Evolutionary conservation across 2,329 filamentous ascomycete genomes (phyloP).

Genomic region (Penicillium sp.): DNA sequence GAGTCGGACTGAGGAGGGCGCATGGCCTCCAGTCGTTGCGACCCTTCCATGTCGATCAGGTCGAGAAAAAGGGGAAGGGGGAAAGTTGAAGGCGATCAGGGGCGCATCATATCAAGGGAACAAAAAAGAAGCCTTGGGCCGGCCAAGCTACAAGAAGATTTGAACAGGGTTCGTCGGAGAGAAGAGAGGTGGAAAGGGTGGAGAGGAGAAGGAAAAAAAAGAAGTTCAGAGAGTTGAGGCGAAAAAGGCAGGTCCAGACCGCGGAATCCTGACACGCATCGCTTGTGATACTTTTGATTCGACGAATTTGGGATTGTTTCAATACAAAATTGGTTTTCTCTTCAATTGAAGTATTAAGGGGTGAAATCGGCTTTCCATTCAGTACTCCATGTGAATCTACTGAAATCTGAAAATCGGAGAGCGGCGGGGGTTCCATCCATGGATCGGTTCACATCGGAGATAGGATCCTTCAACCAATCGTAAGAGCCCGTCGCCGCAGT

Average conservation of each 20-base stretch:
- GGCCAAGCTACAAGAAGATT: constrained; percentile 20
- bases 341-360: neutral
- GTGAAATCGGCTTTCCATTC: too few relatives aligned
- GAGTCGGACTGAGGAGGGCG: constrained; percentile 12
- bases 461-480: constrained; percentile 4
- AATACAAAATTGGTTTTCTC: neutral
- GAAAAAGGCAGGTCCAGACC: constrained; percentile 16
- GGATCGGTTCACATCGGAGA: constrained; percentile 8
- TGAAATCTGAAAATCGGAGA: neutral
- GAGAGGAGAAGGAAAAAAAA: constrained; percentile 2
- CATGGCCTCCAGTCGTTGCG: constrained; percentile 15
- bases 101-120: constrained; percentile 18
- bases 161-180: neutral
- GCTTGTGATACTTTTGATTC: neutral
- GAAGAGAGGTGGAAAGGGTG: constrained; percentile 10
- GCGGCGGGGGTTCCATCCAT: constrained; percentile 3
- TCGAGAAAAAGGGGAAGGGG: neutral
- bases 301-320: neutral
- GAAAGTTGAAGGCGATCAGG: constrained; percentile 9
- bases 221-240: constrained; percentile 13
- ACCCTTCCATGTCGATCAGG: constrained; percentile 17
- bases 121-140: constrained; percentile 19
- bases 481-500: constrained; percentile 1
- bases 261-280: constrained; percentile 4
- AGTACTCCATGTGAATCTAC: too few relatives aligned